These are phyloP conservation scores for Fusarium lyarnte DNA, from an alignment of 2,329 filamentous ascomycete genomes.

Conservation along the genomic window DNA sequence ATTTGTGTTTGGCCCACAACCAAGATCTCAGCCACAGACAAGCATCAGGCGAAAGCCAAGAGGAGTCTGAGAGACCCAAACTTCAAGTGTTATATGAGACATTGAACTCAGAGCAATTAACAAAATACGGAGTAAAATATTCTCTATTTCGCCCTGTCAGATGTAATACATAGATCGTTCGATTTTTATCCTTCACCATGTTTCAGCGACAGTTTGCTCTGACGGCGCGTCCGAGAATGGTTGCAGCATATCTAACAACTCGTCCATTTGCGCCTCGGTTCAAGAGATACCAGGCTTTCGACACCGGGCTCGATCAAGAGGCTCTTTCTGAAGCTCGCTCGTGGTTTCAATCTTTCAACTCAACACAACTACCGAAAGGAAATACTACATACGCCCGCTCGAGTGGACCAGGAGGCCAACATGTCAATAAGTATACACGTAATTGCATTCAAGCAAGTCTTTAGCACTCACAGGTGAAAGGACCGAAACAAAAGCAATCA, in stretches of 20 bases:
- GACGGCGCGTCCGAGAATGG: background rate
- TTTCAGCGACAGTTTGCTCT: constrained; percentile 12
- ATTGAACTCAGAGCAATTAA: background rate
- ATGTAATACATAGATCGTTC: background rate
- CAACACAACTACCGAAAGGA: constrained; percentile 58
- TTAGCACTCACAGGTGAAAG: constrained; percentile 58
- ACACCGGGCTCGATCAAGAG: constrained; percentile 60
- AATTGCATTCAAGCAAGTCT: constrained; percentile 47
- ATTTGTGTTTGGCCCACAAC: constrained; percentile 29
- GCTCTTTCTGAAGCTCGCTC: constrained; percentile 61
- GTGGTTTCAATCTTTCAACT: constrained; percentile 60
- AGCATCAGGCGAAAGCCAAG: constrained; percentile 8
- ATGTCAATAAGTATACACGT: constrained; percentile 68
- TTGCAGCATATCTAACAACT: background rate
- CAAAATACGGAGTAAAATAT: background rate
- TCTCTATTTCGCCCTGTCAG: background rate
- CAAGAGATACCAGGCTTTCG: constrained; percentile 59
- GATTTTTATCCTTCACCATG: constrained; percentile 11
- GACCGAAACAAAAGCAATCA: constrained; percentile 68
- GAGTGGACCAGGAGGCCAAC: constrained; percentile 69
- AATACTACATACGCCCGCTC: constrained; percentile 66
- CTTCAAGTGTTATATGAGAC: background rate
- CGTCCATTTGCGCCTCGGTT: constrained; percentile 29
- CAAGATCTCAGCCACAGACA: constrained; percentile 27
- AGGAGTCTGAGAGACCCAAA: constrained; percentile 7